Base-by-base conservation (phyloP, 441 rosid species). In the Isatis lusitanica region DNA sequence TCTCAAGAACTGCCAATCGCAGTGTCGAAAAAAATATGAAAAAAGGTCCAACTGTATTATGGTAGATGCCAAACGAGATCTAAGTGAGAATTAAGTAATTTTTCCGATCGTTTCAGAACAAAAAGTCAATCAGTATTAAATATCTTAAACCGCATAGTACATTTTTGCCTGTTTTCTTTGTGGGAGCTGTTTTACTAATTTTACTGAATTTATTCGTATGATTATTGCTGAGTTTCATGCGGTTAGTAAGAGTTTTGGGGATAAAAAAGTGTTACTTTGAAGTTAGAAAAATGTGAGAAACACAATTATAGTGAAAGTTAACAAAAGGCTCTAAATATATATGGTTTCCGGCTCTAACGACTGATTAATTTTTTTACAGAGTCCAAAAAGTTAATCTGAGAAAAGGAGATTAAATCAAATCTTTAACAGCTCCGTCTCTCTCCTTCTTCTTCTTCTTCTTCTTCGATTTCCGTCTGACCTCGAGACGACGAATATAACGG, bases 391-490 rank as follows among this genome's bases (percentile, higher is more conserved):
- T 17, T 51, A 71, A 47, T 57, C 44, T 47, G 52, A 38, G n/a
- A 31, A 72, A 72, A 65, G 0, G 15, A 67, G 5, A 10, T 5
- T n/a, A 50, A 38, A 62, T 44, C 28, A 64, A 36, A 63, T 17
- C 50, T 61, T 50, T 51, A 76, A 59, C 57, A 48, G 63, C 76
- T 77, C 15, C 77, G 74, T 68, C 74, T 64, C 63, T 71, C 73
- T 79, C 62, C 24, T 21, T 21, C 74, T 48, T 77, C 73, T 79
- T 66, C 73, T 79, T 66, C 74, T 48, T 77, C 82, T 43, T 79
- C 82, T 43, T 79, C 79, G 11, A 79, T 75, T 68, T 79, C 79
- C 24, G 72, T 74, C 11, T 46, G 77, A 71, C 70, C 75, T 42
- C 7, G 33, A 33, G 52, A 62, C 6, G 63, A 35, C 2, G 74